phyloP scores from a whole-genome alignment of 106 monocot genomes.

The Triglochin maritima region DNA sequence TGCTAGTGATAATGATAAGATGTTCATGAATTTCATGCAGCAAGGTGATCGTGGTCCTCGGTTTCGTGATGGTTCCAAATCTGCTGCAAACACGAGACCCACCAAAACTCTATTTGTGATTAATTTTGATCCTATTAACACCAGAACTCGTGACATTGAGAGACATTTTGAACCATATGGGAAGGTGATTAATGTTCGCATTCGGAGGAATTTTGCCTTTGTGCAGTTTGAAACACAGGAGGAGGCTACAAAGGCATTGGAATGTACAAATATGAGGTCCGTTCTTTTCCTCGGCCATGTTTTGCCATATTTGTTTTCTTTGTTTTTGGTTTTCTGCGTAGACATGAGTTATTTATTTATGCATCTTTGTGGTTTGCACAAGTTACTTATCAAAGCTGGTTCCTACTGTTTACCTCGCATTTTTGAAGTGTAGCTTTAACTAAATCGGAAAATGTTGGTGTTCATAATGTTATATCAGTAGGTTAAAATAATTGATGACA shows the following conservation, averaged over 20 bases:
- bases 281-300: not conserved
- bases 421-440: no score
- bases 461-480: no score
- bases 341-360: no score
- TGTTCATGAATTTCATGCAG: conserved; percentile 2
- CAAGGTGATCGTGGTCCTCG: conserved; percentile 60
- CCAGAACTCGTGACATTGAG: conserved; percentile 60
- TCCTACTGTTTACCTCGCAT: no score
- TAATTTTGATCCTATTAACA: conserved; percentile 58
- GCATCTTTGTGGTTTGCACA: no score
- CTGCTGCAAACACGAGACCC: conserved; percentile 32
- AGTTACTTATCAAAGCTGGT: no score
- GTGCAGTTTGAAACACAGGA: conserved; percentile 81
- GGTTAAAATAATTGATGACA: no score
- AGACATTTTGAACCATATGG: conserved; percentile 76
- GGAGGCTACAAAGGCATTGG: conserved; percentile 65
- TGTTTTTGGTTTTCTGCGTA: no score
- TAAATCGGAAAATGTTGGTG: no score
- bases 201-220: conserved; percentile 75
- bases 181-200: conserved; percentile 57
- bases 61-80: conserved; percentile 41
- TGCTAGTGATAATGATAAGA: not conserved
- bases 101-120: conserved; percentile 76
- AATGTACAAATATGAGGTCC: conserved; percentile 58
- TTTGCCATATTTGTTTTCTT: no score